Conservation (phyloP, 2,329 filamentous ascomycete species). For the Spiromastix sp. region DNA sequence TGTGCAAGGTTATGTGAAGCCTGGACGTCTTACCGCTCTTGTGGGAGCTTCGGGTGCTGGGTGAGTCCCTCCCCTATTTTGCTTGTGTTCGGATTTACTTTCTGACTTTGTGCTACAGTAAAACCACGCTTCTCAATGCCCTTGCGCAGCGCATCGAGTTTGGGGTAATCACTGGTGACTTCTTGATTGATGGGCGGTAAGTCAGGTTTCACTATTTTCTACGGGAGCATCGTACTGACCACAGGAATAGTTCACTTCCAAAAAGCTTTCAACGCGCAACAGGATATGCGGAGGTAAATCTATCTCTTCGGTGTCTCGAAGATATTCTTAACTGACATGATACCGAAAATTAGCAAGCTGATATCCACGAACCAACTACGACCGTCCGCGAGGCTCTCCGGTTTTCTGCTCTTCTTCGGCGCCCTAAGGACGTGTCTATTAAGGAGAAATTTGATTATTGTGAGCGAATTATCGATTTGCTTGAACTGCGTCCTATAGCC, state of each 20-base stretch:
- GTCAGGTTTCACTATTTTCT: constrained; percentile 5
- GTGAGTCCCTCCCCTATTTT: constrained; percentile 14
- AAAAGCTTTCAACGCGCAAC: constrained; percentile 43
- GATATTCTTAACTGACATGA: too few species aligned
- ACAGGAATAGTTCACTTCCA: constrained; percentile 25
- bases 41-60: constrained; percentile 64
- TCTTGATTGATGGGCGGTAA: constrained; percentile 36
- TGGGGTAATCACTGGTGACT: constrained; percentile 33
- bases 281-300: constrained; percentile 44
- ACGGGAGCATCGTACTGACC: constrained; percentile 5
- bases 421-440: constrained; percentile 45
- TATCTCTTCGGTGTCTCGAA: too few species aligned
- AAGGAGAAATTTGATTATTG: constrained; percentile 59
- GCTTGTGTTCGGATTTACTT: neutral
- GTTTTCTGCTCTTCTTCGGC: constrained; percentile 56
- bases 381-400: constrained; percentile 57
- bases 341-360: too few species aligned
- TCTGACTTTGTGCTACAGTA: constrained; percentile 21
- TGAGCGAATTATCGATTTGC: constrained; percentile 56
- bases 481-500: constrained; percentile 59
- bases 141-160: constrained; percentile 36
- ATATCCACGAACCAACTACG: constrained; percentile 55
- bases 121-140: constrained; percentile 39
- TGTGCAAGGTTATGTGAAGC: constrained; percentile 63
- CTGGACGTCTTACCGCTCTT: constrained; percentile 65